Percentiles rank a stretch among this genome's conserved stretches.
These are phyloP conservation scores for Neurospora sp. DNA, from an alignment of 495 filamentous ascomycete species.

Conservation along the genomic window DNA sequence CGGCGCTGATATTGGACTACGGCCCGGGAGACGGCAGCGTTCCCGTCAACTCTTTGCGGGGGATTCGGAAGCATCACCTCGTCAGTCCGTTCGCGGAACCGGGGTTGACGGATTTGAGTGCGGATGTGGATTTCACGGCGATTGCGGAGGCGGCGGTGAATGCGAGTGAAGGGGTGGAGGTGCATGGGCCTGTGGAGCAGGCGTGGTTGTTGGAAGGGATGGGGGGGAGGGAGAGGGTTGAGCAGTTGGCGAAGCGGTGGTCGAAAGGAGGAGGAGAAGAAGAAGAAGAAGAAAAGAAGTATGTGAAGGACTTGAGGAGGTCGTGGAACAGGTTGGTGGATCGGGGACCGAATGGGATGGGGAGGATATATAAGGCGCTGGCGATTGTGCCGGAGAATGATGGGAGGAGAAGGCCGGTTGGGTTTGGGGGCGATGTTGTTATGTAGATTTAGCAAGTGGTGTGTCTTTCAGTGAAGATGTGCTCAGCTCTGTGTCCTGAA, in stretches of 20 bases:
- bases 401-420: conserved; percentile 67
- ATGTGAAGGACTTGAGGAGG: conserved; percentile 57
- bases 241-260: conserved; percentile 44
- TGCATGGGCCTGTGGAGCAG: conserved; percentile 89
- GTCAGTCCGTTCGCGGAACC: conserved; percentile 69
- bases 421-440: conserved; percentile 73
- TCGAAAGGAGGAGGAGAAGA: conserved; percentile 20
- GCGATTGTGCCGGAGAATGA: conserved; percentile 76
- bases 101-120: conserved; percentile 75
- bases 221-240: conserved; percentile 72
- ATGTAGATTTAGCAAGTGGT: not conserved
- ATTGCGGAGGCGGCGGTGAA: conserved; percentile 71
- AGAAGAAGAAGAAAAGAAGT: conserved; percentile 43
- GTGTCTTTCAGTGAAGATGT: not conserved
- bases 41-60: conserved; percentile 77
- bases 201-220: conserved; percentile 64
- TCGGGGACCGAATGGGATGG: conserved; percentile 72
- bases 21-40: conserved; percentile 63
- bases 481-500: not conserved
- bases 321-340: conserved; percentile 69
- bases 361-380: conserved; percentile 86
- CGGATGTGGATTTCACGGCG: conserved; percentile 83
- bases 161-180: conserved; percentile 70
- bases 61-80: conserved; percentile 62
- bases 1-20: conserved; percentile 90